These are phyloP conservation scores for Boletus coccyginus DNA, from an alignment of 768 basidiomycete genomes.

Conservation along the genomic window DNA sequence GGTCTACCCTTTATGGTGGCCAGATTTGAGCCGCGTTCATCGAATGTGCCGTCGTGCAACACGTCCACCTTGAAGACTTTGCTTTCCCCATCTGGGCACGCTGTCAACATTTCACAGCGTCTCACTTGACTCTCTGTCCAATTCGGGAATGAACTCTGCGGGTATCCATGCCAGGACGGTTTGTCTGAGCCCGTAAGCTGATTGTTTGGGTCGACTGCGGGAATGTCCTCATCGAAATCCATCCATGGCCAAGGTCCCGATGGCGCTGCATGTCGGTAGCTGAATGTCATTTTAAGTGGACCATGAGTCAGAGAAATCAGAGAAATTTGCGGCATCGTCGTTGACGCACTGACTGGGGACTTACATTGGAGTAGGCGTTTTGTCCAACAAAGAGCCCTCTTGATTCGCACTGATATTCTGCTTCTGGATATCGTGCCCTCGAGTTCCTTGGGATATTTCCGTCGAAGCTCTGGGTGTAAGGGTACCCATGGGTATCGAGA, in stretches of 20 bases:
- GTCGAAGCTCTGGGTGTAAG: background rate
- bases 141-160: constrained; percentile 29
- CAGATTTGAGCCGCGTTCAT: background rate
- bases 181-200: background rate
- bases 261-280: constrained; percentile 38
- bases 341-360: background rate
- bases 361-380: constrained; percentile 24
- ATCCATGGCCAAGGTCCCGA: constrained; percentile 44
- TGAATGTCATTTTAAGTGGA: constrained; percentile 4
- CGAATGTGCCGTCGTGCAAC: constrained; percentile 8
- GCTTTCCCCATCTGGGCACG: constrained; percentile 12
- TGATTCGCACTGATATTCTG: background rate
- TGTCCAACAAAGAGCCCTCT: constrained; percentile 2
- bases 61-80: constrained; percentile 27
- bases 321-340: background rate
- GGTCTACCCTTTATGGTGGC: background rate
- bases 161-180: constrained; percentile 26
- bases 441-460: background rate
- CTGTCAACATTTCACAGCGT: constrained; percentile 30
- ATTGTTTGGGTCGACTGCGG: background rate
- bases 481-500: constrained; percentile 20
- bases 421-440: background rate
- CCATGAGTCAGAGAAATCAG: background rate
- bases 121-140: constrained; percentile 33
- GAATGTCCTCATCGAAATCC: constrained; percentile 34